phyloP scores from a whole-genome alignment of 495 filamentous ascomycete genomes.

The Parathielavia hyrcaniae region DNA sequence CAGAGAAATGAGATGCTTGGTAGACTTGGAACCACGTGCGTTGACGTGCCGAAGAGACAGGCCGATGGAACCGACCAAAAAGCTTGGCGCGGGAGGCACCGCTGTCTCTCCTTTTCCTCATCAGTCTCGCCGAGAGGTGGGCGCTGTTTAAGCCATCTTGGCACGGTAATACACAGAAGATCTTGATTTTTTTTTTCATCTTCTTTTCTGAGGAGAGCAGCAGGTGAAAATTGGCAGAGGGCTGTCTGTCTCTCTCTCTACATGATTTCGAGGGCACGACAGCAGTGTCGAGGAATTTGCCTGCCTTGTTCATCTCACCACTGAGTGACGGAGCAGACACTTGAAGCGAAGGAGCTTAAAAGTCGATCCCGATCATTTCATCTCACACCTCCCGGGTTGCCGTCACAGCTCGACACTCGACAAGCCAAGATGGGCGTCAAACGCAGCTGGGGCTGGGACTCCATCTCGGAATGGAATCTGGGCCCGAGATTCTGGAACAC shows the following conservation, averaged over 20 bases:
- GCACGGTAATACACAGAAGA: background rate
- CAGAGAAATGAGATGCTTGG: background rate
- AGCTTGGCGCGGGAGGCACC: background rate
- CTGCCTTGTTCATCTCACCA: background rate
- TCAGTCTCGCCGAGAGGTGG: constrained; percentile 2
- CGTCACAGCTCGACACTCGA: background rate
- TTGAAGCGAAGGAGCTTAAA: too few species aligned
- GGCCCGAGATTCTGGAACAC: constrained; percentile 25
- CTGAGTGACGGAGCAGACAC: too few species aligned
- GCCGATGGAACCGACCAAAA: background rate
- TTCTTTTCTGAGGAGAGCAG: too few species aligned
- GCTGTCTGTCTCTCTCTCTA: too few species aligned
- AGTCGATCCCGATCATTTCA: too few species aligned
- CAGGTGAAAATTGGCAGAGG: too few species aligned
- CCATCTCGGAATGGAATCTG: background rate
- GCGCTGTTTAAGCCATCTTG: background rate
- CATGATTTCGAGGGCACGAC: too few species aligned
- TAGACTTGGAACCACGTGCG: background rate
- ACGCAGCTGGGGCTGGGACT: background rate
- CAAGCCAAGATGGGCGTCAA: constrained; percentile 8
- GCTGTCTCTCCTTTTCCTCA: background rate
- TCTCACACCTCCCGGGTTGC: too few species aligned
- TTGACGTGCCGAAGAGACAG: background rate
- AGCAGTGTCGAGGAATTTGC: background rate
- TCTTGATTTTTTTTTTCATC: background rate